Evolutionary conservation across 148 eudicot genomes (phyloP).

Genomic region (Chenopodium album): DNA sequence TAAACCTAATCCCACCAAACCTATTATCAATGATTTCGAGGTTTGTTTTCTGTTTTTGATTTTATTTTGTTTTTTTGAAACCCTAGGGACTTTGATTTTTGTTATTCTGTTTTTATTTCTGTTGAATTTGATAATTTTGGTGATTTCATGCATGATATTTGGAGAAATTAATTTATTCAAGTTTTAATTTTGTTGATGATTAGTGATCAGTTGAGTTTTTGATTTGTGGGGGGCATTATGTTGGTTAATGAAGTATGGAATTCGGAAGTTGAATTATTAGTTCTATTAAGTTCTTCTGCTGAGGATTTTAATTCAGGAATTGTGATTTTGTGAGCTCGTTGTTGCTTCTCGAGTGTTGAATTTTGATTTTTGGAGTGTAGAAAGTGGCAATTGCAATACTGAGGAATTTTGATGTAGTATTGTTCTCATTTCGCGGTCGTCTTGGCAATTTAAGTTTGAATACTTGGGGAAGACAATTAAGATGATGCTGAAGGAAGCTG

Average conservation of each 20-base stretch:
- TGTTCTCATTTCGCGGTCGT: not conserved
- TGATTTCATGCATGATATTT: not conserved
- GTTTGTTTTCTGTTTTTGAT: not conserved
- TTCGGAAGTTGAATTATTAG: not conserved
- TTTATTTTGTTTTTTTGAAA: not conserved
- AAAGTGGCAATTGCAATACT: not conserved
- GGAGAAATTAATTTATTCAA: not conserved
- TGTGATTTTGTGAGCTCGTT: no score
- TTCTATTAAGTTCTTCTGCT: no score
- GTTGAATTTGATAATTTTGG: not conserved
- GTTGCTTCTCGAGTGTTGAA: no score
- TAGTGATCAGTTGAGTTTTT: not conserved
- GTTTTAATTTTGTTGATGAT: not conserved
- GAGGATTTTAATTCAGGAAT: no score
- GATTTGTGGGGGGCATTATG: not conserved
- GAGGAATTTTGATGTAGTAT: not conserved
- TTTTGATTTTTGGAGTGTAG: not conserved
- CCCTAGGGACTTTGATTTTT: not conserved
- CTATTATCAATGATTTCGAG: slow-evolving; percentile 1
- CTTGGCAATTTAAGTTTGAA: not conserved
- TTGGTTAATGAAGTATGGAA: not conserved
- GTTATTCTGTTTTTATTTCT: not conserved
- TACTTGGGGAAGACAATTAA: not conserved
- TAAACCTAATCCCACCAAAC: slow-evolving; percentile 26
- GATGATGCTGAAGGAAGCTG: not conserved